These are phyloP conservation scores for Hansfordia pulvinata DNA, from an alignment of 2,329 filamentous ascomycete genomes.

Conservation along the genomic window DNA sequence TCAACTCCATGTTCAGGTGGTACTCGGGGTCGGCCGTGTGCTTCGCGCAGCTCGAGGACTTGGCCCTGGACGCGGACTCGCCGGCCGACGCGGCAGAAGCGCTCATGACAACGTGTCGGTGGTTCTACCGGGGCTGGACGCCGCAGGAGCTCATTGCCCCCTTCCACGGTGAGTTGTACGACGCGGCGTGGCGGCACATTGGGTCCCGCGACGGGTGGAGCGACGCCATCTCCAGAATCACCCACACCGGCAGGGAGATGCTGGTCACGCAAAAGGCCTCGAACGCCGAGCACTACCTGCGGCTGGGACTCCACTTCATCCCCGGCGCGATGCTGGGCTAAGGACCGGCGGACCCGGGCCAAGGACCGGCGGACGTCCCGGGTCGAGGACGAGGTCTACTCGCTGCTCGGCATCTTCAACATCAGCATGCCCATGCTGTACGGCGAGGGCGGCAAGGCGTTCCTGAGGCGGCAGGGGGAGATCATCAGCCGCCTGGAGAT, in stretches of 20 bases:
- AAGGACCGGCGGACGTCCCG: slow-evolving; percentile 3
- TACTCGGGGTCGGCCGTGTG: slow-evolving; percentile 5
- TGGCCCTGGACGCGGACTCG: background rate
- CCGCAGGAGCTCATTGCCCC: slow-evolving; percentile 8
- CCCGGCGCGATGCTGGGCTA: too few relatives aligned
- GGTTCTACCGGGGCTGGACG: slow-evolving; percentile 5
- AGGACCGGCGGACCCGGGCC: too few relatives aligned
- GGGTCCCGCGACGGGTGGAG: slow-evolving; percentile 3
- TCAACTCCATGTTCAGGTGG: slow-evolving; percentile 7
- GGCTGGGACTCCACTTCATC: too few relatives aligned
- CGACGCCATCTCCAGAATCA: slow-evolving; percentile 3
- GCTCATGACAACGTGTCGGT: slow-evolving; percentile 1
- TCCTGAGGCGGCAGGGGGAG: slow-evolving; percentile 6
- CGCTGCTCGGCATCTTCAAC: slow-evolving; percentile 6
- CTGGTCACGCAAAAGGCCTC: too few relatives aligned
- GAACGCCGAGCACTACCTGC: too few relatives aligned
- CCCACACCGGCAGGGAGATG: slow-evolving; percentile 5
- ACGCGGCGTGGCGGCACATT: slow-evolving; percentile 4
- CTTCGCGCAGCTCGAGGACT: slow-evolving; percentile 5
- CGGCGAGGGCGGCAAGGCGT: slow-evolving; percentile 5
- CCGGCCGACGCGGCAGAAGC: too few relatives aligned
- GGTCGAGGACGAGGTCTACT: slow-evolving; percentile 6
- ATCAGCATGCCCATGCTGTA: slow-evolving; percentile 7
- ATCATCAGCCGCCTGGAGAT: too few relatives aligned
- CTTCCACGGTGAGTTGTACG: slow-evolving; percentile 5